phyloP scores from a whole-genome alignment of 2,329 filamentous ascomycete genomes.

The Talaromyces sp. region DNA sequence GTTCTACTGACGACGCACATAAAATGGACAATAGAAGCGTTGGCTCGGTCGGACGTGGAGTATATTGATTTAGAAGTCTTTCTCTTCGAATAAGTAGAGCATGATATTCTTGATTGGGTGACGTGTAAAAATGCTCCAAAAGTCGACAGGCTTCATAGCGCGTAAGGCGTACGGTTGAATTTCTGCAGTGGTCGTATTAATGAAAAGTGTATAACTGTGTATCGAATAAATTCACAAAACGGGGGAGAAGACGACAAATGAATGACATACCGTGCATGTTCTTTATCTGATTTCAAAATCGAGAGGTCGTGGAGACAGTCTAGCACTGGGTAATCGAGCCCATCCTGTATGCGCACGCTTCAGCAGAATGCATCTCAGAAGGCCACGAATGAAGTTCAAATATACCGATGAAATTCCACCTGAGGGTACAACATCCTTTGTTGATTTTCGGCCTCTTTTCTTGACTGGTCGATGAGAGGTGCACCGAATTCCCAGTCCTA shows the following conservation, averaged over 20 bases:
- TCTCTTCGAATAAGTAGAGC: slow-evolving; percentile 3
- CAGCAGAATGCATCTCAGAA: background rate
- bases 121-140: slow-evolving; percentile 7
- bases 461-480: slow-evolving; percentile 6
- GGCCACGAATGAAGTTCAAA: background rate
- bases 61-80: slow-evolving; percentile 2
- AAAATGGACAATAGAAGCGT: slow-evolving; percentile 5
- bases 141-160: slow-evolving; percentile 10
- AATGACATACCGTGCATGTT: slow-evolving; percentile 4
- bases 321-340: slow-evolving; percentile 5
- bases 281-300: slow-evolving; percentile 4
- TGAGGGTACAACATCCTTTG: background rate
- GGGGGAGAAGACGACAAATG: too few species aligned
- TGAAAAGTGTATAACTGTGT: too few species aligned
- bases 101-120: slow-evolving; percentile 9
- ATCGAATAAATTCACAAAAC: background rate
- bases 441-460: slow-evolving; percentile 5
- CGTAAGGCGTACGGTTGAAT: slow-evolving; percentile 2
- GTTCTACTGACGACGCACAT: background rate
- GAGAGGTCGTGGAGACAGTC: slow-evolving; percentile 5
- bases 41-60: slow-evolving; percentile 6
- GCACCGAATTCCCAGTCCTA: slow-evolving; percentile 6
- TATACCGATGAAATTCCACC: background rate
- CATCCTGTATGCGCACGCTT: background rate
- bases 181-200: background rate